Evolutionary conservation across 2,329 filamentous ascomycete genomes (phyloP).

Genomic region (Bipolaris zeicola): DNA sequence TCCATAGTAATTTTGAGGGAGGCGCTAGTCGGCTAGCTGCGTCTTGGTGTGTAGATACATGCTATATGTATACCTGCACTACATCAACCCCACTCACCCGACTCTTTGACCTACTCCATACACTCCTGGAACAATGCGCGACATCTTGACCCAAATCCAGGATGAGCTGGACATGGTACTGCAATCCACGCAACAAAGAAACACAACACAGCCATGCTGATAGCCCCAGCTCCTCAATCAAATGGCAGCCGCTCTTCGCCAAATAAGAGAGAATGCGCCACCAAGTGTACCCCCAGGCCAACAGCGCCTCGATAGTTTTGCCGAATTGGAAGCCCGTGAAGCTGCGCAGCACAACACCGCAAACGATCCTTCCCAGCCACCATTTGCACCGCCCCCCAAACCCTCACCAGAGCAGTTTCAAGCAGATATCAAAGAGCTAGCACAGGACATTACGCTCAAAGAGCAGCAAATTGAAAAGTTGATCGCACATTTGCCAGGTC

Average conservation of each 20-base stretch:
- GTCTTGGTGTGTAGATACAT: slow-evolving; percentile 9
- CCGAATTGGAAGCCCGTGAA: slow-evolving; percentile 38
- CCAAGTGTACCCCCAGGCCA: slow-evolving; percentile 52
- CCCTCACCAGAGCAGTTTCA: slow-evolving; percentile 58
- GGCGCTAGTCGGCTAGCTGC: slow-evolving; percentile 26
- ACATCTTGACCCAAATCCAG: slow-evolving; percentile 81
- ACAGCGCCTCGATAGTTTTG: slow-evolving; percentile 44
- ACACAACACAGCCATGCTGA: slow-evolving; percentile 2
- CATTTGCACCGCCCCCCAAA: slow-evolving; percentile 17
- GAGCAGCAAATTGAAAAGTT: slow-evolving; percentile 83
- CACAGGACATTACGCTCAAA: slow-evolving; percentile 76
- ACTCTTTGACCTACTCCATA: not conserved
- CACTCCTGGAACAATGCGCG: slow-evolving; percentile 60
- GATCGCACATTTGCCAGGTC: slow-evolving; percentile 74
- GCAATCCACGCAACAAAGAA: not conserved
- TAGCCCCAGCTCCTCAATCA: slow-evolving; percentile 52
- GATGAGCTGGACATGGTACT: slow-evolving; percentile 80
- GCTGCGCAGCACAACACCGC: slow-evolving; percentile 20
- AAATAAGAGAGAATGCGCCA: slow-evolving; percentile 52
- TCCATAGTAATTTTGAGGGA: slow-evolving; percentile 5
- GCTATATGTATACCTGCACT: not conserved
- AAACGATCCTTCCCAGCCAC: slow-evolving; percentile 19
- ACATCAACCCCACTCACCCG: slow-evolving; percentile 8
- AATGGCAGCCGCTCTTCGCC: slow-evolving; percentile 54
- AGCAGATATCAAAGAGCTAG: slow-evolving; percentile 72